Evolutionary conservation across 768 basidiomycete genomes (phyloP).

Genomic region (Rhodotorula diobovata): DNA sequence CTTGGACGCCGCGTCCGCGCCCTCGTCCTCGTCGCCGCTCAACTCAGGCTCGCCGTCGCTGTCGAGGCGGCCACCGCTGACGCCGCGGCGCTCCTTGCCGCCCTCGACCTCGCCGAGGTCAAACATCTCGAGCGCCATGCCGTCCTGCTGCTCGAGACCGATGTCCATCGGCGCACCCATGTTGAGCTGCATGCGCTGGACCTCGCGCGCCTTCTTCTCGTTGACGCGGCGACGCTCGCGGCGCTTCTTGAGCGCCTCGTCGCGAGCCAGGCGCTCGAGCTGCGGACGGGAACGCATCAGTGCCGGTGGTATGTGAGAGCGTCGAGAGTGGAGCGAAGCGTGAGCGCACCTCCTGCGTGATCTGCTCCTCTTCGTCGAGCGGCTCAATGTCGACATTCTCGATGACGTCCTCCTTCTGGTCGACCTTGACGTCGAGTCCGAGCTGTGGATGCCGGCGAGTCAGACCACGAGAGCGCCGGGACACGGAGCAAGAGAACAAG

Average conservation of each 20-base stretch:
- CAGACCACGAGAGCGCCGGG: neutral
- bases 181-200: constrained; percentile 90
- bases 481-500: fast-evolving
- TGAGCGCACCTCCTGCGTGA: constrained; percentile 71
- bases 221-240: constrained; percentile 78
- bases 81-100: constrained; percentile 48
- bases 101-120: constrained; percentile 66
- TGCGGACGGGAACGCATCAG: constrained; percentile 46
- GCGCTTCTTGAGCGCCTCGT: constrained; percentile 66
- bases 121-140: constrained; percentile 78
- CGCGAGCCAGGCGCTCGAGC: constrained; percentile 78
- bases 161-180: constrained; percentile 99
- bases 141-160: constrained; percentile 76
- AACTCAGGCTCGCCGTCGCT: constrained; percentile 52
- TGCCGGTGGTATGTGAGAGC: neutral
- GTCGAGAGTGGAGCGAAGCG: neutral
- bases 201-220: constrained; percentile 77
- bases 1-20: constrained; percentile 34
- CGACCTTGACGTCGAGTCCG: constrained; percentile 75
- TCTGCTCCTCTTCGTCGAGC: constrained; percentile 80
- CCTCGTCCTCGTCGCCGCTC: constrained; percentile 49
- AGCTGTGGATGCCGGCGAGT: constrained; percentile 52
- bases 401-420: constrained; percentile 66
- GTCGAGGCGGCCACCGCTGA: constrained; percentile 45
- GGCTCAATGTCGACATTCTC: constrained; percentile 53